Base-by-base conservation (phyloP, 2,329 filamentous ascomycete species). In the Epichloe sibirici region DNA sequence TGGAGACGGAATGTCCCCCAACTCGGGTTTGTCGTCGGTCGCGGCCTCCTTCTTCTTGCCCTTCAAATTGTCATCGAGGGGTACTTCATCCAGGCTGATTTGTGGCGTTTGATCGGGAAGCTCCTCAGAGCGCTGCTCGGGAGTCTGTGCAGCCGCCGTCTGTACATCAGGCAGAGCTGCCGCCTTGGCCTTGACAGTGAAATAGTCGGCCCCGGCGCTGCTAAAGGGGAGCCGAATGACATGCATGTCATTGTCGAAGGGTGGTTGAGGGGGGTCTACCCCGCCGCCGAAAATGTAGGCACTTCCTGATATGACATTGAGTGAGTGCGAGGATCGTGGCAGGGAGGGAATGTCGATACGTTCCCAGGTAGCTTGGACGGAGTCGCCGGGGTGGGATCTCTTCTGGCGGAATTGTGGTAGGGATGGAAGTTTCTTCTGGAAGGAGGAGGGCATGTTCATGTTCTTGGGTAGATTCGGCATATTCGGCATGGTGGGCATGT, bases 251-350 rank as follows among this genome's bases (percentile, higher is more conserved):
- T 88, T 88, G 68, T 90, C 86, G 52, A 84, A 76, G 6, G 85
- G 83, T 62, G 31, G 31, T 9, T 86, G 71, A 47, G 82, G 75
- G 3, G 85, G 76, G 45, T 73, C 69, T 53, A 83, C 67, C 65
- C 93, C 88, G 58, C 88, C 89, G 55, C 89, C 88, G 62, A 90
- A 94, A 60, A 94, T 74, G 66, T 81, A 85, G 43, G 77, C 76
- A 40, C 70, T 70, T 28, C 74, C 70, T 37, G 70, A 70, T 46
- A 83, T 64, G 45, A 84, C 75, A 44, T 86, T 77, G 58, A 90
- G 65, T 3, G 79, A 77, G 62, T 93, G 88, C 0, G 87, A 90
- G 1, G 88, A 91, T 51, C 87, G 82, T 40, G 81, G 79, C 7
- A 90, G 74, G 1, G 72, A 58, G 3, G 77, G 74, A 37, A 78